Conservation (phyloP, 176 grass and related monocot species). For the Oryza longistaminata region DNA sequence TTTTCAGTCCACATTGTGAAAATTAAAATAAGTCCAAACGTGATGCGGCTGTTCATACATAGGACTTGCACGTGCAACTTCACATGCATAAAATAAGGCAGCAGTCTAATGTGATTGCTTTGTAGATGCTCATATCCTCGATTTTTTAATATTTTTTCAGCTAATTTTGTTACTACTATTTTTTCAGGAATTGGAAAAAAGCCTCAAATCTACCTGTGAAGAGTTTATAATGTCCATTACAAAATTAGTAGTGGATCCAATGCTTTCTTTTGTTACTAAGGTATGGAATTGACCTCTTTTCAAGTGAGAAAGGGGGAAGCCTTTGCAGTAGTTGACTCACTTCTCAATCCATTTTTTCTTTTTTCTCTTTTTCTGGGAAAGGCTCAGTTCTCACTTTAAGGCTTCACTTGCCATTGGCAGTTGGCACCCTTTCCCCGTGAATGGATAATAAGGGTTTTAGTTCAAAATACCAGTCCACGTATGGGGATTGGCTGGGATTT, state of each 20-base stretch:
- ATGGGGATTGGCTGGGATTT: not conserved
- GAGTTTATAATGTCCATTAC: slow-evolving; percentile 99
- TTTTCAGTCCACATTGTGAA: slow-evolving; percentile 20
- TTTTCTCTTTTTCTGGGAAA: not conserved
- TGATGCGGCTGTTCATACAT: not conserved
- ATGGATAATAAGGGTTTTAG: not conserved
- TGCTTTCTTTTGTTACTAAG: slow-evolving; percentile 99
- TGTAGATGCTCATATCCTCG: slow-evolving; percentile 12
- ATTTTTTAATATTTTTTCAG: slow-evolving; percentile 23
- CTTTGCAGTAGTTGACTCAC: not conserved
- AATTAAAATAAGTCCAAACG: slow-evolving; percentile 5
- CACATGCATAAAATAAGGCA: slow-evolving; percentile 8
- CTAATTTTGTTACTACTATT: slow-evolving; percentile 16
- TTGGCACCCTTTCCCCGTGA: not conserved
- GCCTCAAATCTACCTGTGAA: slow-evolving; percentile 89
- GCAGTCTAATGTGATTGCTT: slow-evolving; percentile 10
- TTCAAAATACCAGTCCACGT: not conserved
- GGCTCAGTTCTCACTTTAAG: not conserved
- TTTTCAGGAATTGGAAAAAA: slow-evolving; percentile 92
- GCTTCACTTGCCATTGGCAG: not conserved
- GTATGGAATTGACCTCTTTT: slow-evolving; percentile 36
- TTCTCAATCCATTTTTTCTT: not conserved
- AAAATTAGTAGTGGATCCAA: slow-evolving; percentile 93
- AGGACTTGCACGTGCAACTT: slow-evolving; percentile 9
- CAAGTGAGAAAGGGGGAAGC: not conserved